A percentile compares a stretch with the other conserved stretches of the same genome.
phyloP scores from a whole-genome alignment of 768 basidiomycete genomes.

The Agaricus subrufescens region DNA sequence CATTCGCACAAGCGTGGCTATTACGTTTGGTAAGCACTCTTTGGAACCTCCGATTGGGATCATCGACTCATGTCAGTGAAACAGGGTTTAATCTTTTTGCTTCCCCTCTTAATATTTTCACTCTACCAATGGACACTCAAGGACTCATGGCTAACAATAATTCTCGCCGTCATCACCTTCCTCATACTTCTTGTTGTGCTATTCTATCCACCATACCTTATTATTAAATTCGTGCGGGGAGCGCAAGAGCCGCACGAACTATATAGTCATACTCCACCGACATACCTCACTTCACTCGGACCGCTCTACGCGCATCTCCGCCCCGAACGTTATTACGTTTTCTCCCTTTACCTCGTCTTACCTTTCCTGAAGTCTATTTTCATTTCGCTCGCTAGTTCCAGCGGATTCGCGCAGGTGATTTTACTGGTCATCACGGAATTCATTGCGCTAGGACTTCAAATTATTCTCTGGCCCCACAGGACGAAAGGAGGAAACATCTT shows the following conservation, averaged over 20 bases:
- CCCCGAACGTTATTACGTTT: slow-evolving; percentile 62
- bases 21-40: slow-evolving; percentile 56
- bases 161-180: slow-evolving; percentile 72
- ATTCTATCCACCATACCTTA: slow-evolving; percentile 41
- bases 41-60: not conserved
- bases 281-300: slow-evolving; percentile 37
- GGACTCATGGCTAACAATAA: slow-evolving; percentile 82
- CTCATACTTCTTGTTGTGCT: slow-evolving; percentile 46
- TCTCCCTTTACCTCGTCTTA: slow-evolving; percentile 49
- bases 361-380: slow-evolving; percentile 67
- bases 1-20: slow-evolving; percentile 54
- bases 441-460: slow-evolving; percentile 45
- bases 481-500: slow-evolving; percentile 71
- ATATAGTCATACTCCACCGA: slow-evolving; percentile 23
- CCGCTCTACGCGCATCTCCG: slow-evolving; percentile 70
- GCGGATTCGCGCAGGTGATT: slow-evolving; percentile 67
- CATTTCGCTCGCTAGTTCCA: slow-evolving; percentile 58
- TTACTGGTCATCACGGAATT: slow-evolving; percentile 64
- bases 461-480: slow-evolving; percentile 58
- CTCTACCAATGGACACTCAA: slow-evolving; percentile 90
- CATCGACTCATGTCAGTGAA: not conserved
- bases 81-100: slow-evolving; percentile 59
- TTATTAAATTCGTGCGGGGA: slow-evolving; percentile 39
- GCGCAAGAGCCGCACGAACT: slow-evolving; percentile 21
- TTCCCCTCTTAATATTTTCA: slow-evolving; percentile 72